phyloP scores from a whole-genome alignment of 306 rosid species.

The Canavalia gladiata region DNA sequence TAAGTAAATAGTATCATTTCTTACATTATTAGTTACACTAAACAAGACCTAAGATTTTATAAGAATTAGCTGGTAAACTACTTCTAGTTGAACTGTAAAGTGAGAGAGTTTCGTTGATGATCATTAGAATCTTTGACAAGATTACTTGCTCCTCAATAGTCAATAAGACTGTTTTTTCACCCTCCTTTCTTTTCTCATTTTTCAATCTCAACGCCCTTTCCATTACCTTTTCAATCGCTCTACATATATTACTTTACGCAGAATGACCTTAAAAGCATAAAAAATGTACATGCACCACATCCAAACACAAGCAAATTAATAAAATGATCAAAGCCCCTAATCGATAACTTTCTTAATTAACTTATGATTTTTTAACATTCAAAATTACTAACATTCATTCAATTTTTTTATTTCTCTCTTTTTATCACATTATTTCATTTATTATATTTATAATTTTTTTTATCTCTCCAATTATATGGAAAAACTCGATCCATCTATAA shows the following conservation, averaged over 20 bases:
- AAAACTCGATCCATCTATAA: not conserved
- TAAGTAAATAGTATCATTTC: not conserved
- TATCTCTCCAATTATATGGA: constrained; percentile 21
- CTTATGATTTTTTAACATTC: no score
- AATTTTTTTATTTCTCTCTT: no score
- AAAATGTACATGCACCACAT: not conserved
- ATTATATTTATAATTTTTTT: no score
- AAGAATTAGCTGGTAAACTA: not conserved
- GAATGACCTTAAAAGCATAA: constrained; percentile 40
- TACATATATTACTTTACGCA: not conserved
- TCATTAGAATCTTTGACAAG: not conserved
- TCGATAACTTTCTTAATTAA: not conserved
- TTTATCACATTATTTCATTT: no score
- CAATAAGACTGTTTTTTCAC: not conserved
- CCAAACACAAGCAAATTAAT: not conserved
- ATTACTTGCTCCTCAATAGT: not conserved
- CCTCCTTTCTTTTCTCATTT: not conserved
- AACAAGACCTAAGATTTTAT: not conserved
- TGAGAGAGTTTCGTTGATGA: not conserved
- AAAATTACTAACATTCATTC: no score
- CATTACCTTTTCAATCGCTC: constrained; percentile 5
- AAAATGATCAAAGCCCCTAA: constrained; percentile 27
- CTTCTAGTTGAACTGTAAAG: not conserved
- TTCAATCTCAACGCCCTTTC: not conserved
- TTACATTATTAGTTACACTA: not conserved